Conservation (phyloP, 2,329 filamentous ascomycete genomes). For the Ascosphaera aggregata region DNA sequence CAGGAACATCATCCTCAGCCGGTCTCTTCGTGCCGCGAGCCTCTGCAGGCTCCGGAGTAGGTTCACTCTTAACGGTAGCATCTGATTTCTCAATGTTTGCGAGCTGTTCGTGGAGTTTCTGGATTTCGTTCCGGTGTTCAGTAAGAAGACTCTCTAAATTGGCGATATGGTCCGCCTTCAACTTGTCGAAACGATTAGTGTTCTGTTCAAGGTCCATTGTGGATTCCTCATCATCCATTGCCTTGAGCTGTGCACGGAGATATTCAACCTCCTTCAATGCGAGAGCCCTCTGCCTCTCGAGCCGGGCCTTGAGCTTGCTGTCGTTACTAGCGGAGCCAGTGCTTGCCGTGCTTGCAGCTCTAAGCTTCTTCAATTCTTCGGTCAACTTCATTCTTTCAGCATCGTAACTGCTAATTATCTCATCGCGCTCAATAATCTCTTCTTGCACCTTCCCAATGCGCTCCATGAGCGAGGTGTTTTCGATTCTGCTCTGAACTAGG, state of each 20-base stretch:
- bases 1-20: slow-evolving; percentile 28
- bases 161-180: slow-evolving; percentile 48
- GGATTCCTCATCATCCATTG: slow-evolving; percentile 67
- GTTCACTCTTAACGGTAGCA: slow-evolving; percentile 6
- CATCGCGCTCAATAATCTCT: slow-evolving; percentile 54
- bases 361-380: slow-evolving; percentile 47
- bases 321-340: slow-evolving; percentile 28
- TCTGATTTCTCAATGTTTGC: slow-evolving; percentile 31
- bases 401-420: slow-evolving; percentile 47
- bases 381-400: slow-evolving; percentile 41
- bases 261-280: slow-evolving; percentile 88
- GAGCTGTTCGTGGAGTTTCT: slow-evolving; percentile 52
- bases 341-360: slow-evolving; percentile 17
- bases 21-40: slow-evolving; percentile 37
- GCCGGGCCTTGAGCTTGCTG: slow-evolving; percentile 42
- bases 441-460: slow-evolving; percentile 56
- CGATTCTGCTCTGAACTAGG: slow-evolving; percentile 59
- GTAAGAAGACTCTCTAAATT: slow-evolving; percentile 74
- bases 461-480: slow-evolving; percentile 57
- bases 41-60: slow-evolving; percentile 19
- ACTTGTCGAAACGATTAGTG: slow-evolving; percentile 47
- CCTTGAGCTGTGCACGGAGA: slow-evolving; percentile 73
- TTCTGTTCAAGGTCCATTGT: slow-evolving; percentile 43
- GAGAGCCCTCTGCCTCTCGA: slow-evolving; percentile 68
- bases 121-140: slow-evolving; percentile 60